Conservation (phyloP, 2,329 filamentous ascomycete genomes). For the Pseudogymnoascus sp. region DNA sequence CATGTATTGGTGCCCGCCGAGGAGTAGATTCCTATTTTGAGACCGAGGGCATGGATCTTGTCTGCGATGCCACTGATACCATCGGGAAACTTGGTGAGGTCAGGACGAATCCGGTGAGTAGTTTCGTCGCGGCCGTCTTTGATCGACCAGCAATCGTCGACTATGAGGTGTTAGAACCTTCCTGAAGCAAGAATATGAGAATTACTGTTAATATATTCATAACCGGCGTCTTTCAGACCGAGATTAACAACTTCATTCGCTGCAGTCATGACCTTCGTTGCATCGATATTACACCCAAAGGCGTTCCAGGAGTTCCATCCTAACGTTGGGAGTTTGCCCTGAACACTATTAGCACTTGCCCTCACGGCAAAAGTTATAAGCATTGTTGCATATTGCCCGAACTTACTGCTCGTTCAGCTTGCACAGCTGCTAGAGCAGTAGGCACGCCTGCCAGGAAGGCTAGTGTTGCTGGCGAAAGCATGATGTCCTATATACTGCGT, state of each 20-base stretch:
- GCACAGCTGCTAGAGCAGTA: background rate
- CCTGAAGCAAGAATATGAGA: background rate
- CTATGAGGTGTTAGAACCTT: slow-evolving; percentile 11
- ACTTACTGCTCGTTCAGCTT: background rate
- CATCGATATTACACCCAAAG: slow-evolving; percentile 42
- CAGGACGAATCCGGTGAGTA: slow-evolving; percentile 39
- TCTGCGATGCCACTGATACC: slow-evolving; percentile 49
- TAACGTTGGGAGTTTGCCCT: slow-evolving; percentile 22
- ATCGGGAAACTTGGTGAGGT: slow-evolving; percentile 47
- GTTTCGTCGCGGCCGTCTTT: slow-evolving; percentile 35
- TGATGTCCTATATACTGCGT: background rate
- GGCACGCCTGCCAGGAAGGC: background rate
- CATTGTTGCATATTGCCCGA: background rate
- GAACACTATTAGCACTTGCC: background rate
- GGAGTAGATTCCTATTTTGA: slow-evolving; percentile 60
- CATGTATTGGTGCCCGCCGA: slow-evolving; percentile 38
- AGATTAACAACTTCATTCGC: slow-evolving; percentile 41
- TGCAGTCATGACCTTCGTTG: slow-evolving; percentile 38
- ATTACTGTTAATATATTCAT: slow-evolving; percentile 46
- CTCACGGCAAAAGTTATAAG: background rate
- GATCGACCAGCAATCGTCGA: slow-evolving; percentile 56
- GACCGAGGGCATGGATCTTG: slow-evolving; percentile 46
- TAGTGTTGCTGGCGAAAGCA: background rate
- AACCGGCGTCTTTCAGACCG: slow-evolving; percentile 44
- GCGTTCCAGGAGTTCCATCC: slow-evolving; percentile 49